phyloP scores from a whole-genome alignment of 495 filamentous ascomycete species.

The Cercophora newfieldiana region DNA sequence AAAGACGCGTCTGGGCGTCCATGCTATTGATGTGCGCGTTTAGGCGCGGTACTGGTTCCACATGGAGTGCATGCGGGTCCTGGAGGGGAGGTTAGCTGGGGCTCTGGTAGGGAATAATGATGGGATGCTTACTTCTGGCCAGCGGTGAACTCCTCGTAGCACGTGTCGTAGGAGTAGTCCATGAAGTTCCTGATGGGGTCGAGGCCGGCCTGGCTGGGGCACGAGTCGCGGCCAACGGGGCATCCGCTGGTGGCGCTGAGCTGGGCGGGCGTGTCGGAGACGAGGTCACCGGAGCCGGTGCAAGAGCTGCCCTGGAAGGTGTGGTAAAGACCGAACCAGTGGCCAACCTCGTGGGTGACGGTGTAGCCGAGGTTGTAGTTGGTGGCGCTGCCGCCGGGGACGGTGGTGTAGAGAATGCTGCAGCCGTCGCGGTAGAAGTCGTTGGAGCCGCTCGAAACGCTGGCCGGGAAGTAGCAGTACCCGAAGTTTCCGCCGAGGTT shows the following conservation, averaged over 20 bases:
- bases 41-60: conserved; percentile 45
- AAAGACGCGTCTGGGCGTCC: background rate
- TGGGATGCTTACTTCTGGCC: conserved; percentile 31
- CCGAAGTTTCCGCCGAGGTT: conserved; percentile 54
- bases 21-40: background rate
- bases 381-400: conserved; percentile 52
- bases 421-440: conserved; percentile 59
- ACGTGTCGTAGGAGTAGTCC: conserved; percentile 61
- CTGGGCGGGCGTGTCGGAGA: conserved; percentile 62
- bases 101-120: background rate
- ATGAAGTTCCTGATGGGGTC: conserved; percentile 68
- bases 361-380: conserved; percentile 62
- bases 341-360: conserved; percentile 64
- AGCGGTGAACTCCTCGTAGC: conserved; percentile 50
- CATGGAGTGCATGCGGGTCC: conserved; percentile 44
- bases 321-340: conserved; percentile 67
- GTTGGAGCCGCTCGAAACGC: conserved; percentile 32
- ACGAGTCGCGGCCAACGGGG: conserved; percentile 55
- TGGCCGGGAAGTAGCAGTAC: conserved; percentile 55
- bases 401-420: conserved; percentile 52
- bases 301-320: conserved; percentile 64
- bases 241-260: conserved; percentile 56
- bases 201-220: conserved; percentile 45
- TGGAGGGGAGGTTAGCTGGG: background rate
- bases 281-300: conserved; percentile 52